These are phyloP conservation scores for Microcera coccophila DNA, from an alignment of 2,329 filamentous ascomycete species.

Conservation along the genomic window DNA sequence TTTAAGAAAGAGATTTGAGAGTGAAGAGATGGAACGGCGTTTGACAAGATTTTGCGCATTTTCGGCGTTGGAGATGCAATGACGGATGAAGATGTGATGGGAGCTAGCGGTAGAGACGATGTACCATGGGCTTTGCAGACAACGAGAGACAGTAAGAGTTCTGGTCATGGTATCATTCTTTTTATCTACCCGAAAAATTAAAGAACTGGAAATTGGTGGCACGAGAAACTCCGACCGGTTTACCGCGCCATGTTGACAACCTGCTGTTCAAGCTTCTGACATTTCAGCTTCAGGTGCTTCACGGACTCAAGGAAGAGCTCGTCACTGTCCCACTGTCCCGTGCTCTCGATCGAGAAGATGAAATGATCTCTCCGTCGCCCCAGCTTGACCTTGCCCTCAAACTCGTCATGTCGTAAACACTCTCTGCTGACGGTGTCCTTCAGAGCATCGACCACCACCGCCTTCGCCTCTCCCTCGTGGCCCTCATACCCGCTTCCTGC, in stretches of 20 bases:
- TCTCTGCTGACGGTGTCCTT: slow-evolving; percentile 94
- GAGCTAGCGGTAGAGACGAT: too few relatives aligned
- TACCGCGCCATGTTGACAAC: slow-evolving; percentile 61
- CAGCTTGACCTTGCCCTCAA: slow-evolving; percentile 91
- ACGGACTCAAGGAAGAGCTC: slow-evolving; percentile 89
- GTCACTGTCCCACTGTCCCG: slow-evolving; percentile 91
- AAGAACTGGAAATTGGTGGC: slow-evolving; percentile 18
- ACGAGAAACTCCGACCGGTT: slow-evolving; percentile 18
- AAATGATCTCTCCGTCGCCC: slow-evolving; percentile 91
- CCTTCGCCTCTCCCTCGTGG: slow-evolving; percentile 76
- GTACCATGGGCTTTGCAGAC: too few relatives aligned
- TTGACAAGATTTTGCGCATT: slow-evolving; percentile 17
- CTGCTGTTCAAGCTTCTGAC: slow-evolving; percentile 66
- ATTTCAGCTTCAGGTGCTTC: slow-evolving; percentile 81
- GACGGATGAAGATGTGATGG: slow-evolving; percentile 8
- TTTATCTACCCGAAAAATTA: slow-evolving; percentile 30
- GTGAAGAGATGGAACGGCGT: slow-evolving; percentile 4
- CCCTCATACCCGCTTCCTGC: slow-evolving; percentile 65
- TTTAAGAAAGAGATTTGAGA: slow-evolving; percentile 36
- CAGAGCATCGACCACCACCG: slow-evolving; percentile 83
- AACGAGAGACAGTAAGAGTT: too few relatives aligned
- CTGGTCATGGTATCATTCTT: slow-evolving; percentile 35
- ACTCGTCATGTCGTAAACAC: slow-evolving; percentile 85
- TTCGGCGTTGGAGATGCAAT: slow-evolving; percentile 26
- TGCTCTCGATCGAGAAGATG: slow-evolving; percentile 93